These are phyloP conservation scores for Populus pruinosa DNA, from an alignment of 345 rosid genomes.

Conservation along the genomic window DNA sequence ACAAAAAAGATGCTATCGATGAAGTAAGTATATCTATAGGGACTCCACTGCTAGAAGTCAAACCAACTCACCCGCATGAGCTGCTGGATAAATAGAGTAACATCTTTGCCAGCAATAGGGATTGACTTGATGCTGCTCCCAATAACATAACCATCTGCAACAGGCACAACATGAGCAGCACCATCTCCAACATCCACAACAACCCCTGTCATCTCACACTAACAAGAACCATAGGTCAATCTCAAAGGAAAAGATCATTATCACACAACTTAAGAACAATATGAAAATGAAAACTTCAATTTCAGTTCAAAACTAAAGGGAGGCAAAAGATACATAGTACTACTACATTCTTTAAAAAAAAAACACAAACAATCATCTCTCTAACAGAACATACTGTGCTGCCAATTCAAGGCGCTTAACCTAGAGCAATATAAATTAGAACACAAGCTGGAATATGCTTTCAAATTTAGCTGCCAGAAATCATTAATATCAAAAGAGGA, in stretches of 20 bases:
- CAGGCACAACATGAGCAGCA: constrained; percentile 88
- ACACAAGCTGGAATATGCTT: neutral
- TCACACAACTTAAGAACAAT: neutral
- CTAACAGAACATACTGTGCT: neutral
- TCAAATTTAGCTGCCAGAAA: neutral
- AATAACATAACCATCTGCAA: constrained; percentile 98
- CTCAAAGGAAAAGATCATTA: constrained; percentile 17
- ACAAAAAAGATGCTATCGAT: neutral
- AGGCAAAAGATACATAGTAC: neutral
- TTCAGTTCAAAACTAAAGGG: neutral
- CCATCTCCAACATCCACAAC: constrained; percentile 99
- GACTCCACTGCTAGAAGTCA: neutral
- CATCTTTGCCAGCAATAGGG: constrained; percentile 91
- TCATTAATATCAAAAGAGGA: neutral
- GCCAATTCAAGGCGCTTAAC: neutral
- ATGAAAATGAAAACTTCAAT: neutral
- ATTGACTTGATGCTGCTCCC: constrained; percentile 88
- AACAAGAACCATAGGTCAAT: constrained; percentile 44
- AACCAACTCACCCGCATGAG: constrained; percentile 80
- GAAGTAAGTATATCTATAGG: neutral
- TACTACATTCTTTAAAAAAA: neutral
- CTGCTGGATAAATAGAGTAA: constrained; percentile 83
- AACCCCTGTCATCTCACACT: constrained; percentile 99
- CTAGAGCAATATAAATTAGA: neutral
- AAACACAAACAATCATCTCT: neutral